Evolutionary conservation across 2,329 filamentous ascomycete genomes (phyloP), one percentile per base, ranked within the genome.

Genomic region (Cordyceps cicadae): DNA sequence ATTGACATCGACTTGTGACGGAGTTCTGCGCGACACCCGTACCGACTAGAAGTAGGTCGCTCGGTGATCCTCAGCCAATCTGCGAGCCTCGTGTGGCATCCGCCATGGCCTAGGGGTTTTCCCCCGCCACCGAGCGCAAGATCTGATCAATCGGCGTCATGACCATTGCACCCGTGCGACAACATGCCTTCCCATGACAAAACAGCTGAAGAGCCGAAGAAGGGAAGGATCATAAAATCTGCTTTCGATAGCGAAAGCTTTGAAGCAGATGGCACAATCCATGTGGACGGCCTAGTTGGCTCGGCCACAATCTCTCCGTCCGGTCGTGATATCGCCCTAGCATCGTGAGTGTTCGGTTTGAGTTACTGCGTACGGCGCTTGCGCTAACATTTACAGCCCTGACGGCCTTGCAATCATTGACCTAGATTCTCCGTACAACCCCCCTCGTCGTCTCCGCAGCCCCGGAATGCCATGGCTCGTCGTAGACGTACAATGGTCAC

Each of bases 401-500:
- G 88, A 94, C 69, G 92, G 92, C 52, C 81, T 97, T 60, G 88
- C 93, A 70, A 91, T 97, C 66, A 92, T 97, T 69, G 92, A 97
- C 68, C 80, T 97, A 52, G 92, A 97, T 75, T 92, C 87, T 12
- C 91, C 91, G 0, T 94, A 92, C 70, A 94, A 88, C 62, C 88
- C 89, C 11, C 93, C 93, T 19, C 87, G 92, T 19, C 88, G 92
- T 68, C 81, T 97, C 53, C 82, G 81, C 66, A 88, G 88, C 64
- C 90, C 96, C 74, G 88, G 90, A 60, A 87, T 91, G 49, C 88
- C 90, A n/a, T 97, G 92, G 91, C 86, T 96, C 56, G 92, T 96
- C 5, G 92, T 93, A 12, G 93, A 97, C 73, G 92, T 96, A 34
- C 93, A 97, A 74, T 97, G 93, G 93, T 96, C 91, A 12, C 93